Evolutionary conservation across 345 rosid genomes (phyloP).

Genomic region (Aquilaria sinensis): DNA sequence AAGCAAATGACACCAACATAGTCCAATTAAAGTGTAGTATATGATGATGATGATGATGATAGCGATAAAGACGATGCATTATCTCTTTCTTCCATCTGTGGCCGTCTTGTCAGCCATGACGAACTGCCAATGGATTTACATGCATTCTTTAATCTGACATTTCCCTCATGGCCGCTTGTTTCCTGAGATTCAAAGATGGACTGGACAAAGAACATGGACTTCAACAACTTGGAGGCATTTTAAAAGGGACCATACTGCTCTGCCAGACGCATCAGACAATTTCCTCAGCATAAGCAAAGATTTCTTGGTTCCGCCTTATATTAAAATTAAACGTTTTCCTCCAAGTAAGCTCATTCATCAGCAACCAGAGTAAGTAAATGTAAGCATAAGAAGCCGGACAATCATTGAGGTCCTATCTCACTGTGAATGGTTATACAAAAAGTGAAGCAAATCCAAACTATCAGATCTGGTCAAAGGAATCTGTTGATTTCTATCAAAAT

Average conservation of each 20-base stretch:
- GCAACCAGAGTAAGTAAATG: conserved; percentile 4
- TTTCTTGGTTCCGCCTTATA: background rate
- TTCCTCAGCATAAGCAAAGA: conserved; percentile 1
- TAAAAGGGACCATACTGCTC: conserved; percentile 10
- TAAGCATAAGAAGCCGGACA: background rate
- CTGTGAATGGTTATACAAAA: conserved; percentile 2
- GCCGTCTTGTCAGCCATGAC: conserved; percentile 14
- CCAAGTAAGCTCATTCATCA: conserved; percentile 10
- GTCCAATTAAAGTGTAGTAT: no score
- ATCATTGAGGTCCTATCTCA: background rate
- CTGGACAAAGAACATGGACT: conserved; percentile 10
- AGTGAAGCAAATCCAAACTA: background rate
- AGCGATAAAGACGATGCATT: background rate
- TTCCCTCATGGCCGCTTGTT: conserved; percentile 9
- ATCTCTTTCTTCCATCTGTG: conserved; percentile 7
- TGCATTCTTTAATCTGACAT: conserved; percentile 2
- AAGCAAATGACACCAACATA: no score
- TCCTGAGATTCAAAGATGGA: conserved; percentile 13
- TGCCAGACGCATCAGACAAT: conserved; percentile 7
- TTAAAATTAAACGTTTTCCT: conserved; percentile 8
- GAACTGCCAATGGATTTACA: conserved; percentile 8
- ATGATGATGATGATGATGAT: no score
- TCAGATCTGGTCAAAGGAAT: conserved; percentile 12
- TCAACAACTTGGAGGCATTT: conserved; percentile 1
- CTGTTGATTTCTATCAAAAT: background rate